Evolutionary conservation across 1,284 basidiomycete species (phyloP).

Genomic region (Malassezia restricta): DNA sequence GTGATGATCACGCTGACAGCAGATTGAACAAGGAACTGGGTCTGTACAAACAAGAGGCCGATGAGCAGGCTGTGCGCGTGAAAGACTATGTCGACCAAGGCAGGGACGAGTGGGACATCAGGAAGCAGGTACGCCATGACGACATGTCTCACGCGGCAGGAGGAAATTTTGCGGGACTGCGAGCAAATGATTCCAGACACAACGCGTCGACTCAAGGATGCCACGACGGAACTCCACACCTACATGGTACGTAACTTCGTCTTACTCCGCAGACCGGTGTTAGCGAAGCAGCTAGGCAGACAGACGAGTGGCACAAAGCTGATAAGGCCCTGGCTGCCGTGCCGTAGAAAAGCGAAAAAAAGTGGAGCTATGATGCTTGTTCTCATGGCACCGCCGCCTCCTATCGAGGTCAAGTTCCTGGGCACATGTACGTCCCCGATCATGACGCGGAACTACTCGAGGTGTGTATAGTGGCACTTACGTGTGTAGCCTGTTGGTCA

Average conservation of each 20-base stretch:
- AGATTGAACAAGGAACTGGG: conserved; percentile 11
- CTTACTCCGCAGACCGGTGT: not conserved
- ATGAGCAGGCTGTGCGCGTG: conserved; percentile 8
- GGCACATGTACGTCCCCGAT: conserved; percentile 40
- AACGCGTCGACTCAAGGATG: conserved; percentile 6
- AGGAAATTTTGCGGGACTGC: conserved; percentile 10
- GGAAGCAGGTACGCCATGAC: conserved; percentile 4
- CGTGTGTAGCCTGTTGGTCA: conserved; percentile 26
- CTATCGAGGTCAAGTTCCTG: conserved; percentile 34
- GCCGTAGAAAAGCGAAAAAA: too few relatives aligned
- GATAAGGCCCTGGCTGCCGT: too few relatives aligned
- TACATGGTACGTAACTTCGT: conserved; percentile 7
- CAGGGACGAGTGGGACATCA: conserved; percentile 8
- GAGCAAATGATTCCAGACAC: conserved; percentile 14
- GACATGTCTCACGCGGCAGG: not conserved
- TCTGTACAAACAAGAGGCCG: conserved; percentile 6
- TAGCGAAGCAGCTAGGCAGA: not conserved
- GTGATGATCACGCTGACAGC: not conserved
- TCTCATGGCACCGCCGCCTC: conserved; percentile 21
- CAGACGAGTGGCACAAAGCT: not conserved
- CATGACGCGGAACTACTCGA: conserved; percentile 38
- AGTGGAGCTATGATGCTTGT: not conserved
- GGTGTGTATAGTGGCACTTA: conserved; percentile 5
- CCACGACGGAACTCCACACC: not conserved
- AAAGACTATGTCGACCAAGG: not conserved